Percentiles rank a stretch among this genome's conserved stretches.
Conservation (phyloP, 1,284 basidiomycete genomes). For the Boletus putidus region DNA sequence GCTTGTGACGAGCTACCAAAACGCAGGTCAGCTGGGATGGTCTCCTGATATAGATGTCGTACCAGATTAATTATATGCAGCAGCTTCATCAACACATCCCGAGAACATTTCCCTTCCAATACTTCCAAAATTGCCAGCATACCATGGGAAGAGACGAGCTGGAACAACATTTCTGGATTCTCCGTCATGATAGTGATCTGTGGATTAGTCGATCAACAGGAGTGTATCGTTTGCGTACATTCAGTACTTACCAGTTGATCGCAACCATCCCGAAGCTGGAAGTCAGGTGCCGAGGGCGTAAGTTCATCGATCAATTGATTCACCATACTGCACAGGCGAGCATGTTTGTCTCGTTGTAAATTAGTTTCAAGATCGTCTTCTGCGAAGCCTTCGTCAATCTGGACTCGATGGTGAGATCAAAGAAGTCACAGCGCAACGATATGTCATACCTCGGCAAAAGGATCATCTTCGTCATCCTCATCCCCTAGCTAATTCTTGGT, state of each 20-base stretch:
- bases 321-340: conserved; percentile 78
- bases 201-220: not conserved
- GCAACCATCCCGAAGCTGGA: conserved; percentile 78
- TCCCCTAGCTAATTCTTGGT: conserved; percentile 61
- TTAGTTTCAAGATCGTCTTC: conserved; percentile 89
- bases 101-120: conserved; percentile 77
- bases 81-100: conserved; percentile 82
- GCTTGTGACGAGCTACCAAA: conserved; percentile 73
- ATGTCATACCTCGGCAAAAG: conserved; percentile 79
- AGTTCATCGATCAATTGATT: conserved; percentile 86
- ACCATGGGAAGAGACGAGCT: conserved; percentile 90
- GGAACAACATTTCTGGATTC: conserved; percentile 84
- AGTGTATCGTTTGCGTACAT: not conserved
- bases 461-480: conserved; percentile 87
- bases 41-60: conserved; percentile 25
- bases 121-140: conserved; percentile 94
- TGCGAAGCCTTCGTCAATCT: conserved; percentile 89
- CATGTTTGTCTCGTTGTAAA: conserved; percentile 86
- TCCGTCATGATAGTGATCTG: conserved; percentile 80
- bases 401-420: conserved; percentile 8
- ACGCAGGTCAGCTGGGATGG: conserved; percentile 14
- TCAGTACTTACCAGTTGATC: conserved; percentile 73
- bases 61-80: conserved; percentile 91
- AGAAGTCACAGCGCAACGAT: conserved; percentile 3
- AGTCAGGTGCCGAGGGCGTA: conserved; percentile 76